Evolutionary conservation across 345 rosid genomes (phyloP), one percentile per base, ranked within the genome.

Genomic region (Garcia nutans): DNA sequence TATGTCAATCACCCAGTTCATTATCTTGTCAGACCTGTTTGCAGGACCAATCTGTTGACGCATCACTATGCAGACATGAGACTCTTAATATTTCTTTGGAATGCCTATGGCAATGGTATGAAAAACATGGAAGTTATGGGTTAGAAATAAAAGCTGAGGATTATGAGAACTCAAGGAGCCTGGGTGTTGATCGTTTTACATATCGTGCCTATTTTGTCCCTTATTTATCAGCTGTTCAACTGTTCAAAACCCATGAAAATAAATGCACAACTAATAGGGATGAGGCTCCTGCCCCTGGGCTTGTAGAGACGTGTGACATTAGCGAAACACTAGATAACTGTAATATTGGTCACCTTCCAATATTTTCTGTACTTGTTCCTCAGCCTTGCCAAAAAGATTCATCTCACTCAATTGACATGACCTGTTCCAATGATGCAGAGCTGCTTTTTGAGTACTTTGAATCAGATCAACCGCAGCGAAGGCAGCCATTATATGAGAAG

Each of bases 151-250:
- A 72, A 75, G 87, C 82, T 20, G 87, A 85, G 73, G 89, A 88
- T 70, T 74, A 62, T 76, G 74, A 58, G 59, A 83, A 82, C 69
- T 58, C 84, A 44, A 86, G 76, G 76, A 76, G 86, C 60, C 45
- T 79, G 52, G 88, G 92, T 31, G 74, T 80, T 55, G 88, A 88
- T 77, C 80, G 68, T 52, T 82, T 82, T 76, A 73, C 80, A 0
- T 88, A 86, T 42, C 73, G 79, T 66, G 92, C 89, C 74, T 86
- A 86, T 74, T 88, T 86, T 84, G 89, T 88, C 60, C 92, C 92
- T 17, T 85, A 76, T 69, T 75, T 88, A 80, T 88, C 89, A 59
- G 88, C 89, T 31, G 78, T 88, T 82, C 92, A 88, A 79, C 84
- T 88, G 70, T 85, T 86, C 77, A 79, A 69, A 70, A 73, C 65